These are phyloP conservation scores for Penicillium freii DNA, from an alignment of 2,329 filamentous ascomycete genomes.

Conservation along the genomic window DNA sequence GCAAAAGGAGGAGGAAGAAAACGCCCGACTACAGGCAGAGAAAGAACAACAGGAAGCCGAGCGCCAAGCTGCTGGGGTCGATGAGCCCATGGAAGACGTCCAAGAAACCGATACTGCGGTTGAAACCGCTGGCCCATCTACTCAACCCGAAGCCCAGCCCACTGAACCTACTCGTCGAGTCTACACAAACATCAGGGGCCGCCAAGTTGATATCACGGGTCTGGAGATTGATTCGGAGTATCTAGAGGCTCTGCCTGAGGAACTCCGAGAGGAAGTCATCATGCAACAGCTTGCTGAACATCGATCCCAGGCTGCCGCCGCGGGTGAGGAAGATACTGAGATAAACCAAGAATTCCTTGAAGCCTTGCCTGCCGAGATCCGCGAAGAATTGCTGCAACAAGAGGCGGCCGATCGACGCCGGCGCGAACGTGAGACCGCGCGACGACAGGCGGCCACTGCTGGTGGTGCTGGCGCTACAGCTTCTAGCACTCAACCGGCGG, in stretches of 20 bases:
- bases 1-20: slow-evolving; percentile 66
- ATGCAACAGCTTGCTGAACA: slow-evolving; percentile 83
- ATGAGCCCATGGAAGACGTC: slow-evolving; percentile 73
- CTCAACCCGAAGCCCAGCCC: slow-evolving; percentile 46
- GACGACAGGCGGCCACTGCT: slow-evolving; percentile 57
- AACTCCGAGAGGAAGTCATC: slow-evolving; percentile 92
- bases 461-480: slow-evolving; percentile 36
- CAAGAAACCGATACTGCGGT: slow-evolving; percentile 52
- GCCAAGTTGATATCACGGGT: slow-evolving; percentile 87
- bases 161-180: slow-evolving; percentile 59
- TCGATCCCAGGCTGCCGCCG: slow-evolving; percentile 70
- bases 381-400: slow-evolving; percentile 84
- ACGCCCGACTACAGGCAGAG: slow-evolving; percentile 60
- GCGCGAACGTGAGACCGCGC: slow-evolving; percentile 77
- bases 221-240: slow-evolving; percentile 94
- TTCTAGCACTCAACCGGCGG: slow-evolving; percentile 50
- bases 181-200: slow-evolving; percentile 79
- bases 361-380: slow-evolving; percentile 84
- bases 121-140: slow-evolving; percentile 33
- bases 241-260: slow-evolving; percentile 93
- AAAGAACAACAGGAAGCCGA: slow-evolving; percentile 56
- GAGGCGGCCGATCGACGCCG: slow-evolving; percentile 86
- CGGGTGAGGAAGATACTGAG: slow-evolving; percentile 61
- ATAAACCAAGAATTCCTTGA: slow-evolving; percentile 93
- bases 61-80: slow-evolving; percentile 38